Base-by-base conservation (phyloP, 768 basidiomycete genomes). In the Boletellus ananas region DNA sequence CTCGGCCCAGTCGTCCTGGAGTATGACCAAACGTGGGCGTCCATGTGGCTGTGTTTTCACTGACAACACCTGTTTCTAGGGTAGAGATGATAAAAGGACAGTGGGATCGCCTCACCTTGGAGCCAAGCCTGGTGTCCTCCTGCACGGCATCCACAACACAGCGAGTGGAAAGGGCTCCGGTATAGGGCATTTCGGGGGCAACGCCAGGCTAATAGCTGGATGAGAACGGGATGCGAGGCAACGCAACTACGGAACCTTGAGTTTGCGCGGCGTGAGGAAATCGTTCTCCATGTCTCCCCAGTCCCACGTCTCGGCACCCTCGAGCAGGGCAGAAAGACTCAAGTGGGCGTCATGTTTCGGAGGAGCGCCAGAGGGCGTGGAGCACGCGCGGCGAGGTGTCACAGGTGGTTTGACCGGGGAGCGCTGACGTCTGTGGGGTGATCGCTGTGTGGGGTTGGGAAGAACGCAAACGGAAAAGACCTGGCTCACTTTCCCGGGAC, bases 1-100 rank as follows among this genome's bases (percentile, higher is more conserved):
- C 18, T 77, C 69, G 6, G 76, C 72, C 92, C 93, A 96, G 55
- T 94, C 89, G 50, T 93, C 88, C 29, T 71, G 75, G 2, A 97
- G 74, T 42, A 80, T 70, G 6, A 94, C 79, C 13, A 65, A 68
- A 12, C 80, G 72, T 25, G 48, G 51, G 34, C 74, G 76, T 27
- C 68, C 70, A 9, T 55, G 61, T 25, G 66, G 62, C 12, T 76
- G 70, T 1, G 78, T 61, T 38, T 69, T 72, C 5, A 85, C 81
- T 3, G 68, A 64, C 50, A 93, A 57, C 38, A 74, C 68, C 83
- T 87, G 47, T 36, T 23, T 20, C 10, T 10, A 36, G 7, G 18
- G 31, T 58, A 41, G 9, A 20, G 38, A 14, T 27, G 31, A 0
- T 6, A 8, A 33, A 36, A 23, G 17, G 60, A 36, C 9, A 4